A percentile compares a stretch with the other conserved stretches of the same genome.
phyloP scores from a whole-genome alignment of 805 yeast species.

The Lipomyces lipofer region DNA sequence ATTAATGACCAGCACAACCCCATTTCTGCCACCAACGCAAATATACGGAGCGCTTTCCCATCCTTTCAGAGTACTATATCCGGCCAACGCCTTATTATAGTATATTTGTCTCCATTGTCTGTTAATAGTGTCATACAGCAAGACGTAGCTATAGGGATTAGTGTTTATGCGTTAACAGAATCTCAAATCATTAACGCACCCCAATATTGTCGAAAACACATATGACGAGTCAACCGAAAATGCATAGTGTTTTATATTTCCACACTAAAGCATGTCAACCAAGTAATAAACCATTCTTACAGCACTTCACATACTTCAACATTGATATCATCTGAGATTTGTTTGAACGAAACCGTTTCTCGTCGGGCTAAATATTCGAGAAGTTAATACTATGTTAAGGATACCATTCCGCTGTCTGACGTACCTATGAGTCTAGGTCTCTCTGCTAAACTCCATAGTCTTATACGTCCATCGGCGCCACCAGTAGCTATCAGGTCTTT shows the following conservation, averaged over 20 bases:
- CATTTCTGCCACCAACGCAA: conserved; percentile 39
- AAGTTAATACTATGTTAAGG: no score
- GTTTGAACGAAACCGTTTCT: no score
- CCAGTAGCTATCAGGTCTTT: conserved; percentile 67
- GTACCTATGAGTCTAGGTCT: conserved; percentile 8
- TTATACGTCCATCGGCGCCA: conserved; percentile 88
- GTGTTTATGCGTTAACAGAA: background rate
- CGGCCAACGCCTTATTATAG: conserved; percentile 38
- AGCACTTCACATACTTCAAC: no score
- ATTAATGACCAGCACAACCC: conserved; percentile 35
- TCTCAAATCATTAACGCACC: conserved; percentile 7
- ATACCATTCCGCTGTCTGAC: no score
- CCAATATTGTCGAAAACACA: conserved; percentile 38
- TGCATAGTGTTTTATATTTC: conserved; percentile 20
- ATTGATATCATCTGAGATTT: no score
- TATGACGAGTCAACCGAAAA: background rate
- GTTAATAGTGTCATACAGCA: conserved; percentile 8
- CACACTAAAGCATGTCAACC: conserved; percentile 7
- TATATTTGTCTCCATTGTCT: conserved; percentile 39
- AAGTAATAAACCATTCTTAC: no score
- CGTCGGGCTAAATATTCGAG: no score
- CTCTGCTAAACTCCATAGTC: conserved; percentile 48
- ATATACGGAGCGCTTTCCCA: conserved; percentile 25
- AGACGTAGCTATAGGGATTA: conserved; percentile 3
- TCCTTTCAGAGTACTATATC: conserved; percentile 49